These are phyloP conservation scores for Russula abietina DNA, from an alignment of 768 basidiomycete species.

Conservation along the genomic window DNA sequence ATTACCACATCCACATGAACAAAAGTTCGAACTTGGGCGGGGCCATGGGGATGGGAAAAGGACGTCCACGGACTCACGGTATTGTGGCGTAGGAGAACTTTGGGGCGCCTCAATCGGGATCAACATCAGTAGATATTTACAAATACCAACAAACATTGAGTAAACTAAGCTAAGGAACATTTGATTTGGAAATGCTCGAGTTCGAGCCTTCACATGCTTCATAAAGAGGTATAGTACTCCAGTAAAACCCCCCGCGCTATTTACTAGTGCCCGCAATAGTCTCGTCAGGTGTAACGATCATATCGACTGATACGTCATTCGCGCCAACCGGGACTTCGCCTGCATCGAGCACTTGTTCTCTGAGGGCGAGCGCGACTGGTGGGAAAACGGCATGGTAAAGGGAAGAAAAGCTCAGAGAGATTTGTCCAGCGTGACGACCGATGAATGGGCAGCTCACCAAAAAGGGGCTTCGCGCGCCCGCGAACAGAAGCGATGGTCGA, in stretches of 20 bases:
- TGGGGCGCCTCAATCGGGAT: too few species aligned
- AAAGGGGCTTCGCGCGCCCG: conserved; percentile 44
- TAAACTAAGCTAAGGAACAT: too few species aligned
- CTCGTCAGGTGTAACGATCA: conserved; percentile 47
- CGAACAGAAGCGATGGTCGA: conserved; percentile 29
- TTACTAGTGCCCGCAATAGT: conserved; percentile 24
- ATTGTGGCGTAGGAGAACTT: too few species aligned
- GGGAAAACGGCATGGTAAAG: neutral
- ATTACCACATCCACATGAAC: too few species aligned
- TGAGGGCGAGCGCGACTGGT: conserved; percentile 58
- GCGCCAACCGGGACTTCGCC: conserved; percentile 47
- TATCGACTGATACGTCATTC: conserved; percentile 60
- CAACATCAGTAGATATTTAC: too few species aligned
- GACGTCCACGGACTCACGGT: too few species aligned
- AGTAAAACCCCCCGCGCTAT: neutral
- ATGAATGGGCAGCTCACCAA: conserved; percentile 41
- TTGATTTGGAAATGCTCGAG: too few species aligned
- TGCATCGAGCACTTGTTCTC: conserved; percentile 54
- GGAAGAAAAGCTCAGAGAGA: neutral
- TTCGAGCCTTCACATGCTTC: too few species aligned
- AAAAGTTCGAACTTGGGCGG: too few species aligned
- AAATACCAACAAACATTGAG: too few species aligned
- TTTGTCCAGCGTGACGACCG: neutral
- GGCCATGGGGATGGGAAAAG: too few species aligned
- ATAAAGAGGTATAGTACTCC: too few species aligned